A percentile compares a stretch with the other conserved stretches of the same genome.
These are phyloP conservation scores for Litchi chinensis DNA, from an alignment of 345 rosid species.

Conservation along the genomic window DNA sequence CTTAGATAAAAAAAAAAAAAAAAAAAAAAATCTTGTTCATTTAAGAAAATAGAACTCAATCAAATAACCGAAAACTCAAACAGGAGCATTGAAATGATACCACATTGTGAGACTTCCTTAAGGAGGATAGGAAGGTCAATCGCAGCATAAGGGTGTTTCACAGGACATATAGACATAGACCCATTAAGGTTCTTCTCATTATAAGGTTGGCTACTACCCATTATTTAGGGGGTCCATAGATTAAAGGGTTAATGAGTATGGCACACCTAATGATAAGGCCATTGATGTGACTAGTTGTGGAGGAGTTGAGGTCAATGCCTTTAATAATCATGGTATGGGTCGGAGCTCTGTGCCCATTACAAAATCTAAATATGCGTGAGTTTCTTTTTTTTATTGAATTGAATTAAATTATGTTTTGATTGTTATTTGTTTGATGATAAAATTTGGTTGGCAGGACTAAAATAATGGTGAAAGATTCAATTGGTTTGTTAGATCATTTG, in stretches of 20 bases:
- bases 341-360: constrained; percentile 77
- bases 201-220: constrained; percentile 94
- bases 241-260: constrained; percentile 63
- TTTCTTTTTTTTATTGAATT: background rate
- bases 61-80: no score
- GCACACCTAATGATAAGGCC: constrained; percentile 47
- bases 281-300: constrained; percentile 24
- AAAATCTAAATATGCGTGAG: constrained; percentile 78
- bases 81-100: constrained; percentile 48
- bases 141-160: constrained; percentile 68
- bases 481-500: constrained; percentile 76
- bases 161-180: constrained; percentile 81
- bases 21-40: no score
- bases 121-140: constrained; percentile 35
- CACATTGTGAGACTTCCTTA: constrained; percentile 51
- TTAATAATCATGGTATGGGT: constrained; percentile 97
- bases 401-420: background rate
- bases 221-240: constrained; percentile 89
- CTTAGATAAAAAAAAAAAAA: no score
- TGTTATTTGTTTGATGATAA: constrained; percentile 15
- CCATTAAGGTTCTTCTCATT: constrained; percentile 78
- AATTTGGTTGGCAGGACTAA: no score
- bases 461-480: no score
- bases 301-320: constrained; percentile 79
- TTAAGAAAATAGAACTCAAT: no score